These are phyloP conservation scores for Oryza coarctata DNA, from an alignment of 176 grass and related monocot species.

Conservation along the genomic window DNA sequence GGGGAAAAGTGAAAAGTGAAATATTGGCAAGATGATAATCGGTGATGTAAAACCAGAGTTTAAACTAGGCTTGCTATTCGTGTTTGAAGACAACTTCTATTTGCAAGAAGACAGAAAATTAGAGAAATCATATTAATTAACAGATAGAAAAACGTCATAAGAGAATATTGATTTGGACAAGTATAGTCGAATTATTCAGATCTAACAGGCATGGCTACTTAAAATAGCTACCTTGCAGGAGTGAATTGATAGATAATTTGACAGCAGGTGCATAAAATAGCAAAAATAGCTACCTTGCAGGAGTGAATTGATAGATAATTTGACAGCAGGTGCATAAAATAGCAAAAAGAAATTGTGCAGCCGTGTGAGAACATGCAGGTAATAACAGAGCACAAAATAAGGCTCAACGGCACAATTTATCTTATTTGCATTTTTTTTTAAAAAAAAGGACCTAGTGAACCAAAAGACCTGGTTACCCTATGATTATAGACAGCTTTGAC, in stretches of 20 bases:
- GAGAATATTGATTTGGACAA: not conserved
- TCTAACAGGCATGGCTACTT: not conserved
- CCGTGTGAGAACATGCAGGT: conserved; percentile 3
- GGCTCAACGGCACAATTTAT: conserved; percentile 11
- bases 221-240: conserved; percentile 15
- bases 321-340: not conserved
- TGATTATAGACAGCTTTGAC: not conserved
- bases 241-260: conserved; percentile 12
- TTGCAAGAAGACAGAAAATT: not conserved
- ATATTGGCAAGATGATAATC: not conserved
- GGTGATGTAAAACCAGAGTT: not conserved
- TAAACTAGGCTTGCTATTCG: not conserved
- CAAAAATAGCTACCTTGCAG: conserved; percentile 9
- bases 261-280: not conserved
- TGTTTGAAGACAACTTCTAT: not conserved
- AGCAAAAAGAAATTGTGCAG: not conserved
- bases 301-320: conserved; percentile 15
- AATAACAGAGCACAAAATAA: not conserved
- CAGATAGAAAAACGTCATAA: conserved; percentile 7
- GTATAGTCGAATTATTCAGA: not conserved
- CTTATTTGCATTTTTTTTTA: not conserved
- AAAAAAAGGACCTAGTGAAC: not conserved
- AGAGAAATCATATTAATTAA: not conserved
- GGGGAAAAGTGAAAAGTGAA: not conserved
- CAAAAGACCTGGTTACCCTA: not conserved